Conservation (phyloP, 129 eudicot genomes). For the Flaveria ramosissima region DNA sequence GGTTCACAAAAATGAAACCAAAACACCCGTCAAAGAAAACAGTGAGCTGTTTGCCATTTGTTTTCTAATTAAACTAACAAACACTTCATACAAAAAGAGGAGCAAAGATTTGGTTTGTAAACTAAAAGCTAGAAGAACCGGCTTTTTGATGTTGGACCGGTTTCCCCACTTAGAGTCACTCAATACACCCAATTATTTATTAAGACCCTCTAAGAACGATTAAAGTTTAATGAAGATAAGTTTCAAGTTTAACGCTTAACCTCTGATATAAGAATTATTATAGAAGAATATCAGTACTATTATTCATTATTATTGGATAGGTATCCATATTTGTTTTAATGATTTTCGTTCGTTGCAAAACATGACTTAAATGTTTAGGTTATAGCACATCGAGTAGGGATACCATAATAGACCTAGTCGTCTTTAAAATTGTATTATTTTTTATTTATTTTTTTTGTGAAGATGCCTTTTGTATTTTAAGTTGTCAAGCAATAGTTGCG, state of each 20-base stretch:
- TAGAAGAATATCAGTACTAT: too few relatives aligned
- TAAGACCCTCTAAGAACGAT: background rate
- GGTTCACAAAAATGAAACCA: conserved; percentile 23
- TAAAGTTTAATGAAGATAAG: background rate
- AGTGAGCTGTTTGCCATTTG: conserved; percentile 39
- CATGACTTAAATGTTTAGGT: too few relatives aligned
- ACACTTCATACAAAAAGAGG: conserved; percentile 23
- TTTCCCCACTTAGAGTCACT: conserved; percentile 25
- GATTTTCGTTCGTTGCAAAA: too few relatives aligned
- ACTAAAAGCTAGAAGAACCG: conserved; percentile 36
- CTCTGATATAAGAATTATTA: background rate
- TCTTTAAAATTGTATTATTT: too few relatives aligned
- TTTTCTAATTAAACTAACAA: conserved; percentile 24
- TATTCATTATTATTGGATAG: too few relatives aligned
- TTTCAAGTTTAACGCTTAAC: background rate
- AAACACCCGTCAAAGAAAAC: conserved; percentile 23
- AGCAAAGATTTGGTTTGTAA: conserved; percentile 38
- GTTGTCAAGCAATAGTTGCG: too few relatives aligned
- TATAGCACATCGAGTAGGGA: too few relatives aligned
- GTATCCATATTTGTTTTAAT: too few relatives aligned
- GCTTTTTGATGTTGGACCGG: conserved; percentile 45
- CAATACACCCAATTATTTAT: conserved; percentile 2
- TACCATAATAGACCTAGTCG: too few relatives aligned
- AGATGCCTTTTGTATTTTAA: too few relatives aligned
- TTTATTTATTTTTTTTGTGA: too few relatives aligned